phyloP scores from a whole-genome alignment of 2,329 filamentous ascomycete genomes.

The Xylariaceae sp. region DNA sequence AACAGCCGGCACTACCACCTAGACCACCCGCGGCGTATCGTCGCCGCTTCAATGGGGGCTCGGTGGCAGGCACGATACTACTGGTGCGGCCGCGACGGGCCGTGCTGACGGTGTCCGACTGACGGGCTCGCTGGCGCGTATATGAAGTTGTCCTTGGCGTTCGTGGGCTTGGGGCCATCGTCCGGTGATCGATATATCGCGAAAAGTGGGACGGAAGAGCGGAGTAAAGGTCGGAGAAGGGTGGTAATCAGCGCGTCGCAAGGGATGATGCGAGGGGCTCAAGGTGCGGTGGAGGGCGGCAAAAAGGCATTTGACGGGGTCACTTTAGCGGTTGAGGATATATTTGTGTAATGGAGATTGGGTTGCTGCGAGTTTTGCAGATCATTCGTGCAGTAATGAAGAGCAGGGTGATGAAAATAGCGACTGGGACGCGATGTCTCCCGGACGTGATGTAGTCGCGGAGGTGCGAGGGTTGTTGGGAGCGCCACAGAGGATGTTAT shows the following conservation, averaged over 20 bases:
- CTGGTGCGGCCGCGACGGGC: slow-evolving; percentile 33
- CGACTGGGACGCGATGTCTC: slow-evolving; percentile 21
- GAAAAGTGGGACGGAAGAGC: slow-evolving; percentile 1
- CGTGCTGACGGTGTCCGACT: slow-evolving; percentile 20
- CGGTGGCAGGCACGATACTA: slow-evolving; percentile 39
- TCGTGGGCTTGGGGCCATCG: slow-evolving; percentile 32
- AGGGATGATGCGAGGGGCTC: slow-evolving; percentile 28
- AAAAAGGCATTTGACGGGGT: slow-evolving; percentile 32
- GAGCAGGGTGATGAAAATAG: slow-evolving; percentile 6
- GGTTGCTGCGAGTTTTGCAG: slow-evolving; percentile 8
- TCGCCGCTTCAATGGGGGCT: slow-evolving; percentile 63
- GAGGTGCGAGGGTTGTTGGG: slow-evolving; percentile 17
- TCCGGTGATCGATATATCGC: slow-evolving; percentile 3
- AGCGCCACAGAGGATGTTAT: slow-evolving; percentile 16
- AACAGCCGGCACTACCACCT: slow-evolving; percentile 77
- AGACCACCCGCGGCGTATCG: slow-evolving; percentile 82
- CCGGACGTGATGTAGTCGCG: slow-evolving; percentile 21
- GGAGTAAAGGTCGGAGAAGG: slow-evolving; percentile 7
- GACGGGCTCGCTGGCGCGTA: slow-evolving; percentile 26
- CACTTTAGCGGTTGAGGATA: neutral
- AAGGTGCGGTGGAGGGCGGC: slow-evolving; percentile 24
- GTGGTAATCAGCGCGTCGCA: slow-evolving; percentile 33
- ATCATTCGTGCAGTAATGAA: slow-evolving; percentile 14
- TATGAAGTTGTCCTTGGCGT: slow-evolving; percentile 28
- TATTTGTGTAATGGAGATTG: neutral